These are phyloP conservation scores for Lanmaoa rubissima DNA, from an alignment of 768 basidiomycete species.

Conservation along the genomic window DNA sequence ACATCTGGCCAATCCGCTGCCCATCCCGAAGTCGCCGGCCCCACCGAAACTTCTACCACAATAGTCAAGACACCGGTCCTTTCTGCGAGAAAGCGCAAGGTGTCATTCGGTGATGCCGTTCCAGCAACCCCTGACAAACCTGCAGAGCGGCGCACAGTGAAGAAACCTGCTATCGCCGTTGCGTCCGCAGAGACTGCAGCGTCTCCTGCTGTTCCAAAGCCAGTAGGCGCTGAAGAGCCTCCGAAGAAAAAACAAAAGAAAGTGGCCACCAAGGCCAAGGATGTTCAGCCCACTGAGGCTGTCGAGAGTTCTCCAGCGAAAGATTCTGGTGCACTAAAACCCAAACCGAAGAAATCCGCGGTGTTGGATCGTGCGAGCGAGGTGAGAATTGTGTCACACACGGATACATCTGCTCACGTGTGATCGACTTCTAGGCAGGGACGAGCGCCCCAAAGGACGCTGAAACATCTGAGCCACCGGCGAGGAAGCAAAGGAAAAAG, in stretches of 20 bases:
- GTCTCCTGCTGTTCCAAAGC: neutral
- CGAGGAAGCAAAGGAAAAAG: conserved; percentile 12
- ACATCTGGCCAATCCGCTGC: neutral
- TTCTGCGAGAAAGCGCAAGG: conserved; percentile 29
- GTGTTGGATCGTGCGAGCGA: neutral
- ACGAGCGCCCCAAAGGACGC: neutral
- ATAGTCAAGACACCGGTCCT: neutral
- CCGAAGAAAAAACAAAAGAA: conserved; percentile 22
- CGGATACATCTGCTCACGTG: neutral
- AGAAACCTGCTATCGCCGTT: conserved; percentile 2
- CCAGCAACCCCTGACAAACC: neutral
- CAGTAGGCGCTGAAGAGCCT: conserved; percentile 1
- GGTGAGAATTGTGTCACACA: conserved; percentile 6
- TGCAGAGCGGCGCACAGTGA: neutral
- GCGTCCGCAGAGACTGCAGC: neutral
- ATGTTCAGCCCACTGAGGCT: neutral
- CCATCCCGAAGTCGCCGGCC: neutral
- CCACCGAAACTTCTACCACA: neutral
- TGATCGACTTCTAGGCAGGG: conserved; percentile 9
- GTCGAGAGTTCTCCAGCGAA: conserved; percentile 10
- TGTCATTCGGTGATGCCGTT: conserved; percentile 4
- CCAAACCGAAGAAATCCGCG: conserved; percentile 6
- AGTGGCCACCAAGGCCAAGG: conserved; percentile 1
- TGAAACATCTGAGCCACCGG: neutral
- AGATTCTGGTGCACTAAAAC: neutral